Evolutionary conservation across 108 stramenopile species (phyloP), one percentile per base, ranked within the genome.

Genomic region (Cylindrotheca closterium): DNA sequence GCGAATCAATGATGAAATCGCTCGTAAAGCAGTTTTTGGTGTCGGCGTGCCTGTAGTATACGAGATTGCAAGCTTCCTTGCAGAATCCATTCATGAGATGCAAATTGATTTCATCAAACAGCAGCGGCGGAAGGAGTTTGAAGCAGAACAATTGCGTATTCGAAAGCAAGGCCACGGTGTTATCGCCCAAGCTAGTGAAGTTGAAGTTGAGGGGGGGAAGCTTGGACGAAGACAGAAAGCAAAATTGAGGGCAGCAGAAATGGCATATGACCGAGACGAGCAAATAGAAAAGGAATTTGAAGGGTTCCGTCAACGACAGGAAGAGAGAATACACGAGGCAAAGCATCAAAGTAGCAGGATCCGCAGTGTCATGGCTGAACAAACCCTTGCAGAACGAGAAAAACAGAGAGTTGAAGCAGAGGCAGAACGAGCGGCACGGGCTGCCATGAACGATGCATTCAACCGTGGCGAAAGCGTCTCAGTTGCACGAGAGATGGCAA

Each of bases 401-500:
- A 68, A 79, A 24, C 68, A 83, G 31, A 45, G 64, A 18, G 60
- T 82, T 0, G 58, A 79, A 52, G 79, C 82, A 52, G 84, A 85
- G 50, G 79, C 76, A 5, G 79, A 85, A 50, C 55, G 58, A 21
- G 74, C 74, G 2, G 56, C 71, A n/a, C 70, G 87, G 46, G 59
- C 47, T 19, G 87, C 87, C 18, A 81, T 88, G 83, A 85, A 59
- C 60, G 71, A 58, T 53, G 81, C 87, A 1, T 83, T 88, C 51
- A 70, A 79, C 57, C 58, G 71, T 47, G 82, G 79, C 18, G 71
- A 83, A 58, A 63, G 61, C 25, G 55, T 31, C 10, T 79, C 80
- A 47, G 55, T 65, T 1, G 87, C 87, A 21, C 51, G 82, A 52
- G 53, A 32, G 21, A 79, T 77, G 21, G 83, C 87, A 1, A 51